phyloP scores from a whole-genome alignment of 2,329 filamentous ascomycete genomes.

The Diaporthe sp. region DNA sequence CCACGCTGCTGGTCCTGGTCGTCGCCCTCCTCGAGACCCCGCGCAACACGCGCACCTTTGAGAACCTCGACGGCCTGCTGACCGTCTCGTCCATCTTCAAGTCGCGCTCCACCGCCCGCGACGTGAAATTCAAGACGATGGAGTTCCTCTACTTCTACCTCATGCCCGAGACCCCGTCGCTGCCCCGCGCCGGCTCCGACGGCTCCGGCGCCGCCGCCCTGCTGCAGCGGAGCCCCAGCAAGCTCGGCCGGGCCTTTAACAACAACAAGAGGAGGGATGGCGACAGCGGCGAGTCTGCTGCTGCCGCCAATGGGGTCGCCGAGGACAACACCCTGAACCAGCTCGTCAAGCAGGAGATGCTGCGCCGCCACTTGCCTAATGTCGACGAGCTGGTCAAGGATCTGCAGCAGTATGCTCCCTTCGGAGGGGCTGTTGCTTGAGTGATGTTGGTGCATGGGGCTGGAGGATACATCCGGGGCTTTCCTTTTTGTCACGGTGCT shows the following conservation, averaged over 20 bases:
- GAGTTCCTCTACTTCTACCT: conserved; percentile 99
- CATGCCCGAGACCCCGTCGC: conserved; percentile 85
- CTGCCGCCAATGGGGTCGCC: conserved; percentile 34
- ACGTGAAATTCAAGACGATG: conserved; percentile 95
- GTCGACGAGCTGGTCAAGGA: conserved; percentile 90
- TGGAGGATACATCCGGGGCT: conserved; percentile 37
- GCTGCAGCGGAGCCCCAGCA: conserved; percentile 78
- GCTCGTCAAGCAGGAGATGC: conserved; percentile 84
- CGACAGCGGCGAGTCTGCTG: background rate
- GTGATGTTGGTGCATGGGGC: conserved; percentile 18
- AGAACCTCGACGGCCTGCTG: conserved; percentile 90
- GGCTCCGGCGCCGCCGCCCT: conserved; percentile 52
- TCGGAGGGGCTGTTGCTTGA: conserved; percentile 72
- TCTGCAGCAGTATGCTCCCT: conserved; percentile 82
- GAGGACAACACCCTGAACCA: conserved; percentile 72
- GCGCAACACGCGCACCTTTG: conserved; percentile 90
- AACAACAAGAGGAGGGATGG: conserved; percentile 50
- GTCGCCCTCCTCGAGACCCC: conserved; percentile 89
- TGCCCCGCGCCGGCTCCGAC: conserved; percentile 63
- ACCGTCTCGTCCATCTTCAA: conserved; percentile 96
- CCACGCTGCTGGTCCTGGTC: conserved; percentile 90
- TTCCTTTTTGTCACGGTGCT: conserved; percentile 42
- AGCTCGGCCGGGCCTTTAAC: conserved; percentile 66
- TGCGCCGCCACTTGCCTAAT: conserved; percentile 83
- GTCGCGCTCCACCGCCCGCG: conserved; percentile 84